phyloP scores from a whole-genome alignment of 2,329 filamentous ascomycete species.

The Cytospora paraplurivora region DNA sequence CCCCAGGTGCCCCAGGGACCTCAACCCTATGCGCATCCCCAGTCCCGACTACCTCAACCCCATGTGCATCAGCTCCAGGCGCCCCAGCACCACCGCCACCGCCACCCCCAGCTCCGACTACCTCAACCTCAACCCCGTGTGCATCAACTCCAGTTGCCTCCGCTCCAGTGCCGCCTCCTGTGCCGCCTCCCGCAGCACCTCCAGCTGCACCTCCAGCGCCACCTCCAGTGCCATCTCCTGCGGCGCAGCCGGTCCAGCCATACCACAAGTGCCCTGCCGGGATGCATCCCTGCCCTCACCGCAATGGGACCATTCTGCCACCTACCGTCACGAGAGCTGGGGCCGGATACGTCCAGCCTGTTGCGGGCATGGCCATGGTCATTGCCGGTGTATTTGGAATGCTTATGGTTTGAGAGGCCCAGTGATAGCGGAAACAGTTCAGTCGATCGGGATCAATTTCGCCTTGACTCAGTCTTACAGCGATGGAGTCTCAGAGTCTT shows the following conservation, averaged over 20 bases:
- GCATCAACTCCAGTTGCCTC: background rate
- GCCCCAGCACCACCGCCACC: background rate
- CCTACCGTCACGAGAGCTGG: constrained; percentile 1
- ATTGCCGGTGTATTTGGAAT: background rate
- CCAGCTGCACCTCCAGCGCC: background rate
- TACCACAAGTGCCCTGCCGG: background rate
- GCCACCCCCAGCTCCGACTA: background rate
- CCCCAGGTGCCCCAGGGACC: no score
- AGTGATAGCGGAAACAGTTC: background rate
- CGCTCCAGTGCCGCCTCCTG: background rate
- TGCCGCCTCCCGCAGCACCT: background rate
- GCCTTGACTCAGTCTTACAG: no score
- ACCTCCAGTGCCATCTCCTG: background rate
- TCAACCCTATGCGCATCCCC: no score
- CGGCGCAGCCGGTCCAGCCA: background rate
- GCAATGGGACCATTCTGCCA: constrained; percentile 1
- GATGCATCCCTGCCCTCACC: constrained; percentile 5
- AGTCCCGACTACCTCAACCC: no score
- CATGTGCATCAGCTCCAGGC: no score
- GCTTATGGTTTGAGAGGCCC: background rate
- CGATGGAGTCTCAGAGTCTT: background rate
- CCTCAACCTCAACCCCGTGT: background rate
- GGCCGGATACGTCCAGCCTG: background rate
- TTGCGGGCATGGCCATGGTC: background rate
- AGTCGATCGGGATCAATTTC: background rate